phyloP scores from a whole-genome alignment of 306 rosid species.

The Cicer judaicum region DNA sequence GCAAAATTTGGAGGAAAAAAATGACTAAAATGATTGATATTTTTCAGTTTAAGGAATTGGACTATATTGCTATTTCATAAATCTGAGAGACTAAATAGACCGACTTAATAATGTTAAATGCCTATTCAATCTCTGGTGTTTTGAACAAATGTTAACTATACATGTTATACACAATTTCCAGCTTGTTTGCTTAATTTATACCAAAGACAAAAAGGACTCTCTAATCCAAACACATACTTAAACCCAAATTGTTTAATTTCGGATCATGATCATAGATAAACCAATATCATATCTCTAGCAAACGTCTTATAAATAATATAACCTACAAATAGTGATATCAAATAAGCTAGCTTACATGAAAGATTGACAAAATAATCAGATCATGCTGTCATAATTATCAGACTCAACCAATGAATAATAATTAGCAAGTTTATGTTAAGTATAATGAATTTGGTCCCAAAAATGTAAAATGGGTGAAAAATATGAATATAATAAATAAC shows the following conservation, averaged over 20 bases:
- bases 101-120: too few relatives aligned
- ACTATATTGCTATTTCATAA: too few relatives aligned
- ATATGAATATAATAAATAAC: constrained; percentile 45
- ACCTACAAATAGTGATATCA: neutral
- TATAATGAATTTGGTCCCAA: too few relatives aligned
- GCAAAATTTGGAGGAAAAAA: too few relatives aligned
- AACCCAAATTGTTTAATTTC: constrained; percentile 21
- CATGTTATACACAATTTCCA: constrained; percentile 5
- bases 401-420: neutral
- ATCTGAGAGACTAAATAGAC: too few relatives aligned
- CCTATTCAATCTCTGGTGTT: neutral
- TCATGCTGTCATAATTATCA: constrained; percentile 11
- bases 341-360: constrained; percentile 18
- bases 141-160: constrained; percentile 26
- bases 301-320: neutral
- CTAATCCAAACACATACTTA: constrained; percentile 19
- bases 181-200: neutral
- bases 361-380: constrained; percentile 2
- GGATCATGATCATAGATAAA: constrained; percentile 13
- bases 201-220: neutral
- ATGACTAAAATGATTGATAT: too few relatives aligned
- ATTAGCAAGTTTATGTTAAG: neutral
- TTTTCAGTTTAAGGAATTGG: too few relatives aligned
- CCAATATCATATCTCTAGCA: constrained; percentile 1
- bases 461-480: neutral